A percentile compares a stretch with the other conserved stretches of the same genome.
phyloP scores from a whole-genome alignment of 768 basidiomycete species.

The Lyophyllum atratum region DNA sequence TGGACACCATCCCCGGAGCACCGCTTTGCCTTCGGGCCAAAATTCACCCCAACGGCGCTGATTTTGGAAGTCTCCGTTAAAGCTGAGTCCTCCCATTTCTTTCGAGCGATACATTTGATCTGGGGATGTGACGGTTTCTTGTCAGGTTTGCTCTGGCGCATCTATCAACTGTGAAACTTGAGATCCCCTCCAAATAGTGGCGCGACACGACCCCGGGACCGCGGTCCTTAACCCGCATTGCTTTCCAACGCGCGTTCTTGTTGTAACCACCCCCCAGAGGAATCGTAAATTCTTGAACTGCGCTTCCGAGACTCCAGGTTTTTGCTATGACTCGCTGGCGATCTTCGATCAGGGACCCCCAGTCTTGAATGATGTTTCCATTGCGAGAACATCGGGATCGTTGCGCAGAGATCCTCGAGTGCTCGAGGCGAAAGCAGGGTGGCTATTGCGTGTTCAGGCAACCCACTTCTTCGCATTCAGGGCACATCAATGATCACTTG shows the following conservation, averaged over 20 bases:
- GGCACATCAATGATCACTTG: slow-evolving; percentile 4
- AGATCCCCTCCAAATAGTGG: background rate
- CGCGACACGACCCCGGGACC: background rate
- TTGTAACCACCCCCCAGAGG: background rate
- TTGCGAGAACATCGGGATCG: background rate
- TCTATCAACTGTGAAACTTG: background rate
- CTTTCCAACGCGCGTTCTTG: background rate
- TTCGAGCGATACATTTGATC: background rate
- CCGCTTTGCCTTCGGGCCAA: too few species aligned
- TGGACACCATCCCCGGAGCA: background rate
- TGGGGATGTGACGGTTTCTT: background rate
- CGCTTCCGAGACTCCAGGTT: background rate
- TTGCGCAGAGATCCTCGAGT: background rate
- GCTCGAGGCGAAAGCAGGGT: background rate
- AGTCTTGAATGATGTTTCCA: background rate
- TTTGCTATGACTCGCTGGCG: background rate
- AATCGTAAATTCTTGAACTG: background rate
- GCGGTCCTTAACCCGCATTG: background rate
- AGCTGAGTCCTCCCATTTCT: background rate
- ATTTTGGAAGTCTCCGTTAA: background rate
- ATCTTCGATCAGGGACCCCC: background rate
- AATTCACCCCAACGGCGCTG: background rate
- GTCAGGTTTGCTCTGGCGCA: background rate
- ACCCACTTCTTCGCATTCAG: background rate
- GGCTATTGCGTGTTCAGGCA: background rate